Percentiles rank a stretch among this genome's conserved stretches.
phyloP scores from a whole-genome alignment of 441 rosid genomes.

The Bocquillonia castaneifolia region DNA sequence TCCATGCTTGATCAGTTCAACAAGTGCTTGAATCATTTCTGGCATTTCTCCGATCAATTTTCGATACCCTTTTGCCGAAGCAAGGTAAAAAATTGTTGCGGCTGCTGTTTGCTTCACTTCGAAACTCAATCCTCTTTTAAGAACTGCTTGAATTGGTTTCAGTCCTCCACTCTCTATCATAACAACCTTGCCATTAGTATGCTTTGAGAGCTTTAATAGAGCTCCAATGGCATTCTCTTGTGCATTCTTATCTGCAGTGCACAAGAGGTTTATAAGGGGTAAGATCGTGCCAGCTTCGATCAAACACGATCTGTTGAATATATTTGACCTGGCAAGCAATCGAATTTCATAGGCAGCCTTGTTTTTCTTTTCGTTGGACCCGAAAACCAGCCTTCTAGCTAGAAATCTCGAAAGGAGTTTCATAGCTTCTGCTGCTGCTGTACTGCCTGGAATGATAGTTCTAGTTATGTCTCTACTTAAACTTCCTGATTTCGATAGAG shows the following conservation, averaged over 20 bases:
- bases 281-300: slow-evolving; percentile 49
- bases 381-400: slow-evolving; percentile 50
- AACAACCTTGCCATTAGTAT: slow-evolving; percentile 43
- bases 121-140: slow-evolving; percentile 42
- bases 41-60: slow-evolving; percentile 55
- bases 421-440: slow-evolving; percentile 42
- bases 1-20: slow-evolving; percentile 48
- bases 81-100: slow-evolving; percentile 65
- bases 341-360: slow-evolving; percentile 66
- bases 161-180: slow-evolving; percentile 56
- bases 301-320: slow-evolving; percentile 52
- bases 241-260: slow-evolving; percentile 21
- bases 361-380: slow-evolving; percentile 43
- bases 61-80: slow-evolving; percentile 50
- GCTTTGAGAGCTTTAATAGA: slow-evolving; percentile 63
- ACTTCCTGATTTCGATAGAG: slow-evolving; percentile 33
- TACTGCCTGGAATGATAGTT: slow-evolving; percentile 45
- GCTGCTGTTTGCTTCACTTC: slow-evolving; percentile 67
- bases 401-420: slow-evolving; percentile 46
- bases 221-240: slow-evolving; percentile 67
- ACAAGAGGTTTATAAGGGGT: slow-evolving; percentile 50
- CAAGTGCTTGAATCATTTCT: slow-evolving; percentile 48
- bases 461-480: slow-evolving; percentile 36
- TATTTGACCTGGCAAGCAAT: slow-evolving; percentile 51
- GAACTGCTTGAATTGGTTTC: slow-evolving; percentile 39